Conservation (phyloP, 805 yeast genomes). For the Metschnikowia colocasiae region DNA sequence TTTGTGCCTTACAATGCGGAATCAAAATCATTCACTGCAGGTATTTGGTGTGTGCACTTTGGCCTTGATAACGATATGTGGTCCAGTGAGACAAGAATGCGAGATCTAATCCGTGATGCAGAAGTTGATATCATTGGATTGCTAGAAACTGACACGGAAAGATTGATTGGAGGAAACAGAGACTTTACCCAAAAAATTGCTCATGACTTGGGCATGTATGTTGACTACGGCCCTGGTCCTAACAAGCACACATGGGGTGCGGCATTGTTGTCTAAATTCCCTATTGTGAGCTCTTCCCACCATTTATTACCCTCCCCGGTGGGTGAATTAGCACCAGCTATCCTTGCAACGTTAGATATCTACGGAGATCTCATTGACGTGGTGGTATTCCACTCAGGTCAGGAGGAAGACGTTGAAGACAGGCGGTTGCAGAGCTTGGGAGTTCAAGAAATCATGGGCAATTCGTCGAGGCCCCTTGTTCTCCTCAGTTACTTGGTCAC, state of each 20-base stretch:
- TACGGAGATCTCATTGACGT: constrained; percentile 86
- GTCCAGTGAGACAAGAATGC: constrained; percentile 92
- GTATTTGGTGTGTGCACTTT: constrained; percentile 98
- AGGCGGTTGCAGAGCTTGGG: constrained; percentile 80
- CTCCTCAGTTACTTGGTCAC: constrained; percentile 89
- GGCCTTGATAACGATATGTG: constrained; percentile 98
- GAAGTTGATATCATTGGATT: constrained; percentile 90
- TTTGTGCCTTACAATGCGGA: constrained; percentile 47
- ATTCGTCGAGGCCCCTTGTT: constrained; percentile 76
- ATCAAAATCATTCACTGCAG: constrained; percentile 80
- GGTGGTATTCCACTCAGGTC: constrained; percentile 97
- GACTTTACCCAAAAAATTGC: constrained; percentile 90
- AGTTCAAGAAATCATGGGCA: constrained; percentile 75
- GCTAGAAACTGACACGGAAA: constrained; percentile 89
- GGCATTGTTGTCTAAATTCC: constrained; percentile 88
- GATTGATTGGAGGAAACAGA: constrained; percentile 91
- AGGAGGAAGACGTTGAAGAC: constrained; percentile 95
- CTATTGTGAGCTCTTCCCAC: constrained; percentile 85
- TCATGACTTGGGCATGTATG: constrained; percentile 90
- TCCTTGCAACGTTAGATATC: constrained; percentile 90
- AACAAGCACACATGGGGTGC: constrained; percentile 98
- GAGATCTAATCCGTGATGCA: constrained; percentile 74
- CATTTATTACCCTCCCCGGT: constrained; percentile 94
- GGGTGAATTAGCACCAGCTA: constrained; percentile 97
- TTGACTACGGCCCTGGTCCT: constrained; percentile 97